phyloP scores from a whole-genome alignment of 441 rosid genomes.

The Adansonia rubrostipa region DNA sequence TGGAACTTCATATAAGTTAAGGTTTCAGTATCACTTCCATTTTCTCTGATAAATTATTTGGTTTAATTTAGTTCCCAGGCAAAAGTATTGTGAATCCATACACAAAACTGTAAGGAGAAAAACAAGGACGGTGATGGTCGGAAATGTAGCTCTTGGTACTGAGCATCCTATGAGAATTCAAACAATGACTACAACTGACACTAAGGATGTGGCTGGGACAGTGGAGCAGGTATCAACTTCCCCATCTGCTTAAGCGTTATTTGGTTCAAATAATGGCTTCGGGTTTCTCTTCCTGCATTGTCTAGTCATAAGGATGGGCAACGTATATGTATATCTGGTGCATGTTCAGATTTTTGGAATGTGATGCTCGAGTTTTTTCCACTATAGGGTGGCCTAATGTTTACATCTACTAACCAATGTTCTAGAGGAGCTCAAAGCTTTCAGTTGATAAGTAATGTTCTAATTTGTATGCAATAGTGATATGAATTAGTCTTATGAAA shows the following conservation, averaged over 20 bases:
- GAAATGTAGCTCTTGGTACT: conserved; percentile 87
- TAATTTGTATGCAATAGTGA: not conserved
- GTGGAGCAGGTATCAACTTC: conserved; percentile 72
- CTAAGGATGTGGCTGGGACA: conserved; percentile 83
- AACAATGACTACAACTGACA: conserved; percentile 91
- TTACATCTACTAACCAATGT: not conserved
- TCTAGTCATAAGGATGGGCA: not conserved
- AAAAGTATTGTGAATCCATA: conserved; percentile 85
- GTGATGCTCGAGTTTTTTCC: not conserved
- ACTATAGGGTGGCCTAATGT: not conserved
- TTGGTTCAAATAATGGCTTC: not conserved
- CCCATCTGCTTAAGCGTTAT: not conserved
- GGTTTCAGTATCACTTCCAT: not conserved
- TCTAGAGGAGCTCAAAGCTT: not conserved
- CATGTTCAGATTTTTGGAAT: not conserved
- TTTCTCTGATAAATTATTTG: conserved; percentile 25
- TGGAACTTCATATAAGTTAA: not conserved
- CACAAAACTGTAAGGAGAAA: conserved; percentile 90
- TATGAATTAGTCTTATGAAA: not conserved
- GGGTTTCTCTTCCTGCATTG: conserved; percentile 4
- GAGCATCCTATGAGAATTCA: conserved; percentile 94
- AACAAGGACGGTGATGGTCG: conserved; percentile 91
- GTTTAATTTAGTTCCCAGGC: conserved; percentile 78
- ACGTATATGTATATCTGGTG: not conserved
- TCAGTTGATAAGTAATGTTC: not conserved